A percentile compares a stretch with the other conserved stretches of the same genome.
Evolutionary conservation across 352 stramenopile genomes (phyloP).

Genomic region (Thalassiosira mediterranea): DNA sequence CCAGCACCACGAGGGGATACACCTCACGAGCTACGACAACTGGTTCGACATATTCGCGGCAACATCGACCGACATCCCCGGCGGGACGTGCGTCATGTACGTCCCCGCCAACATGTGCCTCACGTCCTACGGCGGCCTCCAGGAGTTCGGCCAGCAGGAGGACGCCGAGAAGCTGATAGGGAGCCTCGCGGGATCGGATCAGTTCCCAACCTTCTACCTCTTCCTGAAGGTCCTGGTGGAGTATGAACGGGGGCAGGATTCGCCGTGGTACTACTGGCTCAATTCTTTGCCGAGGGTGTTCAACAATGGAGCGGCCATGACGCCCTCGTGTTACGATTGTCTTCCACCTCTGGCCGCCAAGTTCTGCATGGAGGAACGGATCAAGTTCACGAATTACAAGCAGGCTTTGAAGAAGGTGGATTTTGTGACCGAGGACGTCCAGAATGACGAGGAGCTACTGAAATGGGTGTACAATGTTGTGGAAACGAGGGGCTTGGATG

Average conservation of each 20-base stretch:
- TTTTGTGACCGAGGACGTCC: slow-evolving; percentile 24
- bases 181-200: slow-evolving; percentile 18
- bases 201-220: slow-evolving; percentile 47
- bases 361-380: slow-evolving; percentile 39
- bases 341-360: slow-evolving; percentile 37
- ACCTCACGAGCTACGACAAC: slow-evolving; percentile 22
- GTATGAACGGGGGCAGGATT: slow-evolving; percentile 32
- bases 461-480: slow-evolving; percentile 54
- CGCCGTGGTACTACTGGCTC: slow-evolving; percentile 37
- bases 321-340: slow-evolving; percentile 44
- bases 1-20: slow-evolving; percentile 37
- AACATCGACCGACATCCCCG: slow-evolving; percentile 23
- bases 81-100: slow-evolving; percentile 32
- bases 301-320: slow-evolving; percentile 48
- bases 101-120: slow-evolving; percentile 34
- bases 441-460: slow-evolving; percentile 30
- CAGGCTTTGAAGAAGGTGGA: slow-evolving; percentile 35
- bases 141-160: slow-evolving; percentile 34
- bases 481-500: slow-evolving; percentile 22
- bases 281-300: slow-evolving; percentile 40
- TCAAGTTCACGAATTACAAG: slow-evolving; percentile 46
- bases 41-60: slow-evolving; percentile 17
- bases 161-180: slow-evolving; percentile 31
- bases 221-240: slow-evolving; percentile 48
- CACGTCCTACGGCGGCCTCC: slow-evolving; percentile 15